phyloP scores from a whole-genome alignment of 139 green algal genomes.

The Picochlorum costavermella region DNA sequence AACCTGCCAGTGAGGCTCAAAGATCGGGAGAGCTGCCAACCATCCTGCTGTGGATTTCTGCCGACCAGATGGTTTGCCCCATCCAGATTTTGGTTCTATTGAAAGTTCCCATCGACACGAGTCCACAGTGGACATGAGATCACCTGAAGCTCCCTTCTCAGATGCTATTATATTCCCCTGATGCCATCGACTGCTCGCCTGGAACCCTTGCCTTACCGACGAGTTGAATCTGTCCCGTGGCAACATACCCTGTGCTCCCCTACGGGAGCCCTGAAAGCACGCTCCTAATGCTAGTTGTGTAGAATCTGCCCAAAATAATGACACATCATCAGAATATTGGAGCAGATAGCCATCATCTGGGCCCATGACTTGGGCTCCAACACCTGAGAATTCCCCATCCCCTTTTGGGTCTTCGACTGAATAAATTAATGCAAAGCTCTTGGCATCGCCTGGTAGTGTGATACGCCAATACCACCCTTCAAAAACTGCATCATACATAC shows the following conservation, averaged over 20 bases:
- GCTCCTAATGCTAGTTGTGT: conserved; percentile 57
- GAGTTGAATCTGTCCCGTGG: conserved; percentile 30
- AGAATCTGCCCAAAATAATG: conserved; percentile 68
- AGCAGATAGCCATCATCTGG: conserved; percentile 84
- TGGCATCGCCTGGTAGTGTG: conserved; percentile 61
- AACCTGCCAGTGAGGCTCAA: conserved; percentile 97
- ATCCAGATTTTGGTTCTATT: conserved; percentile 58
- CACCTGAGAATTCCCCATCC: conserved; percentile 24
- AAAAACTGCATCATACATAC: conserved; percentile 50
- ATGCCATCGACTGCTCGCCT: conserved; percentile 56
- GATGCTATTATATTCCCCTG: conserved; percentile 45
- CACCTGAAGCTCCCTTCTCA: conserved; percentile 43
- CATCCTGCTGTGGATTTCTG: conserved; percentile 84
- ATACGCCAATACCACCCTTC: conserved; percentile 97
- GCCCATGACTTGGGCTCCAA: conserved; percentile 85
- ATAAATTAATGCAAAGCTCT: conserved; percentile 94
- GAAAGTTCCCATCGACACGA: conserved; percentile 60
- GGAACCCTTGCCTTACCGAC: conserved; percentile 61
- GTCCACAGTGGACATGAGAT: conserved; percentile 35
- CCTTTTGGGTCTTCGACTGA: conserved; percentile 78
- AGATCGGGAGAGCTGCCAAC: conserved; percentile 83
- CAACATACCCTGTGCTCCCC: neutral
- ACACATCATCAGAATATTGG: conserved; percentile 61
- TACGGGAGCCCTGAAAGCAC: conserved; percentile 28
- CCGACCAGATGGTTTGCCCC: conserved; percentile 47